These are phyloP conservation scores for Dittrichia graveolens DNA, from an alignment of 129 eudicot species.

Conservation along the genomic window DNA sequence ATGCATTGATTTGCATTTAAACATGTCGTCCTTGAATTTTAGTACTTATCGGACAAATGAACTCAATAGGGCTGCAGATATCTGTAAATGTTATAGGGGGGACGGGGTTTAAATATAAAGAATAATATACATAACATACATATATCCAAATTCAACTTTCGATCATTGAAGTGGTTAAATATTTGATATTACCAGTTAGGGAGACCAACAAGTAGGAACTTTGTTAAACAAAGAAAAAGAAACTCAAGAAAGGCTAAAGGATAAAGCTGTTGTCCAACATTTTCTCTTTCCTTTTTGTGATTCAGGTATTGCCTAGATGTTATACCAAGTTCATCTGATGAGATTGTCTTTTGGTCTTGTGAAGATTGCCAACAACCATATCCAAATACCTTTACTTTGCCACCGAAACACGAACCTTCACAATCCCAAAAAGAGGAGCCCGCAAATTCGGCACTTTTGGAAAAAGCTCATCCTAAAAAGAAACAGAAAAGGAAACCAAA, in stretches of 20 bases:
- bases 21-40: no score
- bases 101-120: background rate
- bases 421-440: conserved; percentile 12
- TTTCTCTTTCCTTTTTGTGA: background rate
- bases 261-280: background rate
- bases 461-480: background rate
- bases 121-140: background rate
- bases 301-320: conserved; percentile 61
- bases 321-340: conserved; percentile 49
- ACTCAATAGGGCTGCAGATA: background rate
- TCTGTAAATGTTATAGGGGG: background rate
- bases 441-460: conserved; percentile 24
- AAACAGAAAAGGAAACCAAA: conserved; percentile 13
- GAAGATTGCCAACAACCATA: conserved; percentile 51
- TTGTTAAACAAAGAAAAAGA: background rate
- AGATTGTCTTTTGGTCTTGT: conserved; percentile 60
- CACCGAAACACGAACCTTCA: conserved; percentile 9
- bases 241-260: background rate
- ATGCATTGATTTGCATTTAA: background rate
- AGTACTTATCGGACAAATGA: background rate
- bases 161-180: conserved; percentile 2
- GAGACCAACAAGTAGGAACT: background rate
- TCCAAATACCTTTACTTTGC: background rate
- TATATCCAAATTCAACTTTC: background rate
- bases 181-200: background rate